Conservation (phyloP, 495 filamentous ascomycete genomes). For the Annulohypoxylon stygium region DNA sequence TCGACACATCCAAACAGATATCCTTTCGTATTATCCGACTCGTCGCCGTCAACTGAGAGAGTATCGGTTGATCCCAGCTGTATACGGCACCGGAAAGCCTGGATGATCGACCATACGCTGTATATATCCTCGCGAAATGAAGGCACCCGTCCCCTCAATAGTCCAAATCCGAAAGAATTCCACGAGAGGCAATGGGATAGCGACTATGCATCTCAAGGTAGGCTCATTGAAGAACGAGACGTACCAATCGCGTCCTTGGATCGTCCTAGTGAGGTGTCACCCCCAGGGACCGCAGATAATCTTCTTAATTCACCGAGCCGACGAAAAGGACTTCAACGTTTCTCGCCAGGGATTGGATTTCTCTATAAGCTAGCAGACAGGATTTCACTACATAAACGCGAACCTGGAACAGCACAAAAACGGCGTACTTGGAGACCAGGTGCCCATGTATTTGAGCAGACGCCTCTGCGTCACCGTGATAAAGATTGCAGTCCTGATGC, state of each 20-base stretch:
- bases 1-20: conserved; percentile 45
- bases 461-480: conserved; percentile 31
- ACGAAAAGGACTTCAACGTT: conserved; percentile 37
- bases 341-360: conserved; percentile 31
- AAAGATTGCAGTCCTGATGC: conserved; percentile 26
- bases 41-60: conserved; percentile 35
- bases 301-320: conserved; percentile 21
- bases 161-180: conserved; percentile 49
- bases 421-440: conserved; percentile 46
- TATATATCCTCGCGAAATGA: conserved; percentile 48
- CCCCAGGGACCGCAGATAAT: conserved; percentile 37
- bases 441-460: conserved; percentile 33
- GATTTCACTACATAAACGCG: conserved; percentile 23
- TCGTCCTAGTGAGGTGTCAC: conserved; percentile 33
- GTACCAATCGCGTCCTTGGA: conserved; percentile 38
- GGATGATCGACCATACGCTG: conserved; percentile 53
- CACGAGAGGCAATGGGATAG: conserved; percentile 52
- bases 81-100: conserved; percentile 50
- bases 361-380: conserved; percentile 36
- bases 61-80: conserved; percentile 44
- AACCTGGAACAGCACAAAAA: conserved; percentile 33
- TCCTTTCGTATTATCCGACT: conserved; percentile 50
- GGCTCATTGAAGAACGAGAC: conserved; percentile 45
- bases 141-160: conserved; percentile 49
- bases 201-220: conserved; percentile 42